phyloP scores from a whole-genome alignment of 345 rosid species.

The Hevea brasiliensis region DNA sequence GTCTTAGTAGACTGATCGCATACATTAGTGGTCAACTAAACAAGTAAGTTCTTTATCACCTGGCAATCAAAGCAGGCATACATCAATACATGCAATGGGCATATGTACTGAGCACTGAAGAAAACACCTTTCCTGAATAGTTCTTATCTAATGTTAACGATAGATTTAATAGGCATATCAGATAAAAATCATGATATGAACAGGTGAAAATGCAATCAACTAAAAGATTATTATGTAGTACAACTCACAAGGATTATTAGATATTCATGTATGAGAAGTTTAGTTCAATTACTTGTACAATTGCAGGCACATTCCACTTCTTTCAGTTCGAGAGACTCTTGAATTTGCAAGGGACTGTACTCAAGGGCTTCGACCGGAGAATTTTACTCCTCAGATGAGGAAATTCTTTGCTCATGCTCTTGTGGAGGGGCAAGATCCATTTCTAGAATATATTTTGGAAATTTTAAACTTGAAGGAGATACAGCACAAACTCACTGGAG shows the following conservation, averaged over 20 bases:
- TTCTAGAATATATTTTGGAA: constrained; percentile 34
- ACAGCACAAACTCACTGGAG: constrained; percentile 30
- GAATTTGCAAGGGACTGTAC: constrained; percentile 46
- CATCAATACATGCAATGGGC: background rate
- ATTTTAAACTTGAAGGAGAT: constrained; percentile 32
- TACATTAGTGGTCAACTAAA: constrained; percentile 32
- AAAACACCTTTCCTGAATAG: too few relatives aligned
- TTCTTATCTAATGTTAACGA: too few relatives aligned
- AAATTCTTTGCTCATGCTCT: constrained; percentile 44
- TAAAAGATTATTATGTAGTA: too few relatives aligned
- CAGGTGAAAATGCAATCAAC: background rate
- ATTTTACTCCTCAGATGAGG: constrained; percentile 40
- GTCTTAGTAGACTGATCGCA: constrained; percentile 30
- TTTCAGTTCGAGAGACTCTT: constrained; percentile 36
- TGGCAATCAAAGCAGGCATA: background rate
- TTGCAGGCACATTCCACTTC: constrained; percentile 36
- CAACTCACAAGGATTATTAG: too few relatives aligned
- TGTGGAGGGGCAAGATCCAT: constrained; percentile 42
- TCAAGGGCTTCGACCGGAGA: constrained; percentile 38
- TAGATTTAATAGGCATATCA: too few relatives aligned
- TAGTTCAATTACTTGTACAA: background rate
- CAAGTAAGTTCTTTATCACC: constrained; percentile 18
- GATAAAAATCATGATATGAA: background rate
- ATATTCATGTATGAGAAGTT: too few relatives aligned
- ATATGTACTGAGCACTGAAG: too few relatives aligned